Conservation (phyloP, 139 green algal species). For the Asterochloris erici region DNA sequence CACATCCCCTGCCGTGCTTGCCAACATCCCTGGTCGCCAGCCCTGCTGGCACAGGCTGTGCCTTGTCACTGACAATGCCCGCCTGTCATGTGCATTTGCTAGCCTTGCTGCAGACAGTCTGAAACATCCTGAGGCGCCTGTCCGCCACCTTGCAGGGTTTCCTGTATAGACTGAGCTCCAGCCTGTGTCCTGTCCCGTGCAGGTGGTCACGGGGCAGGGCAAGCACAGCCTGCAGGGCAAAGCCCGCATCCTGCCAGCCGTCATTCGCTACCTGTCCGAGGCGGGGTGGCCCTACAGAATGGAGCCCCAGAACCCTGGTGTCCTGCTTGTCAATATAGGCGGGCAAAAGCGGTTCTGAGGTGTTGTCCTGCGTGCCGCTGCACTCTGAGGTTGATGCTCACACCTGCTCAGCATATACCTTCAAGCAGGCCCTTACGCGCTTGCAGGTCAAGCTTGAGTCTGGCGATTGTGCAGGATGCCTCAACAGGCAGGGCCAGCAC, state of each 20-base stretch:
- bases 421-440: no score
- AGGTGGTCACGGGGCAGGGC: conserved; percentile 33
- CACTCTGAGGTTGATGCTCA: no score
- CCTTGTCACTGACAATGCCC: no score
- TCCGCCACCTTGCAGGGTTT: not conserved
- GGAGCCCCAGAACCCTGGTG: conserved; percentile 27
- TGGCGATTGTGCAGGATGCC: no score
- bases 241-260: conserved; percentile 35
- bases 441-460: no score
- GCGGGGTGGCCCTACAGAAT: conserved; percentile 27
- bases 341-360: not conserved
- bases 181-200: not conserved
- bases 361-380: no score
- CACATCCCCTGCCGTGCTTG: not conserved
- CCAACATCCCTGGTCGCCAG: not conserved
- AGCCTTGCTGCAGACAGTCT: not conserved
- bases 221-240: conserved; percentile 29
- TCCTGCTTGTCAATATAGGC: not conserved
- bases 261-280: conserved; percentile 35
- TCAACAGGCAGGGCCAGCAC: no score
- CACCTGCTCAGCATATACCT: no score
- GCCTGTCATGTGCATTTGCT: not conserved
- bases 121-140: not conserved
- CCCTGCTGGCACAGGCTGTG: not conserved
- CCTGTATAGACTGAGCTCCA: not conserved